phyloP scores from a whole-genome alignment of 2,329 filamentous ascomycete species.

The Ramichloridium luteum region DNA sequence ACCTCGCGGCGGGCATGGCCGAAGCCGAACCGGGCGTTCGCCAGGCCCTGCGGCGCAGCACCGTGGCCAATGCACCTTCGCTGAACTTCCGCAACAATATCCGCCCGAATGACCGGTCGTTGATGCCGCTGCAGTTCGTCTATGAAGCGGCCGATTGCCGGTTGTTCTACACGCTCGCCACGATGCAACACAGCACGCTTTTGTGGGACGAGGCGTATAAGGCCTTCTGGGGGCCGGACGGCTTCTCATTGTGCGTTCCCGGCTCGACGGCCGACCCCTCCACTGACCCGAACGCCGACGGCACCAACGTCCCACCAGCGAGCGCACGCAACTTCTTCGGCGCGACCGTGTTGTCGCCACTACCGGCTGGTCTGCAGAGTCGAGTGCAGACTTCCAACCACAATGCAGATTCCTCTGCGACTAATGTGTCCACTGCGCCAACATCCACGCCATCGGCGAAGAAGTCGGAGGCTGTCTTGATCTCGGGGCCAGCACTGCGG shows the following conservation, averaged over 20 bases:
- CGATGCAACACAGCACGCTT: slow-evolving; percentile 24
- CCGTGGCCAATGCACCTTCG: slow-evolving; percentile 14
- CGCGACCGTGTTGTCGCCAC: not conserved
- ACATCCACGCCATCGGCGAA: too few relatives aligned
- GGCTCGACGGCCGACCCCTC: slow-evolving; percentile 14
- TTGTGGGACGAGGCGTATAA: slow-evolving; percentile 29
- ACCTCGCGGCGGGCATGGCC: slow-evolving; percentile 1
- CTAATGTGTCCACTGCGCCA: too few relatives aligned
- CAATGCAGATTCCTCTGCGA: too few relatives aligned
- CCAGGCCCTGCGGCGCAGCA: not conserved
- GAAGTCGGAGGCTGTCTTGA: too few relatives aligned
- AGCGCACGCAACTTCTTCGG: slow-evolving; percentile 6
- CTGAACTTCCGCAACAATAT: slow-evolving; percentile 29
- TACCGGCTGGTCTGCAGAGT: not conserved
- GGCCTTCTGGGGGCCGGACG: slow-evolving; percentile 23
- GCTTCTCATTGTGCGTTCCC: slow-evolving; percentile 9
- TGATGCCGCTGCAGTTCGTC: slow-evolving; percentile 29
- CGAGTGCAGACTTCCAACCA: too few relatives aligned
- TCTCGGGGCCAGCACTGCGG: too few relatives aligned
- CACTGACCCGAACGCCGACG: too few relatives aligned
- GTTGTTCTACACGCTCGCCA: slow-evolving; percentile 28
- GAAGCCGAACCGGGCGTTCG: slow-evolving; percentile 3
- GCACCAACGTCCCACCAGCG: not conserved
- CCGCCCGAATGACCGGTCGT: slow-evolving; percentile 16
- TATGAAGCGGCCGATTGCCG: slow-evolving; percentile 31